Evolutionary conservation across 2,329 filamentous ascomycete species (phyloP), one percentile per base, ranked within the genome.

Genomic region (Ophiocordyceps camponoti-saundersi): DNA sequence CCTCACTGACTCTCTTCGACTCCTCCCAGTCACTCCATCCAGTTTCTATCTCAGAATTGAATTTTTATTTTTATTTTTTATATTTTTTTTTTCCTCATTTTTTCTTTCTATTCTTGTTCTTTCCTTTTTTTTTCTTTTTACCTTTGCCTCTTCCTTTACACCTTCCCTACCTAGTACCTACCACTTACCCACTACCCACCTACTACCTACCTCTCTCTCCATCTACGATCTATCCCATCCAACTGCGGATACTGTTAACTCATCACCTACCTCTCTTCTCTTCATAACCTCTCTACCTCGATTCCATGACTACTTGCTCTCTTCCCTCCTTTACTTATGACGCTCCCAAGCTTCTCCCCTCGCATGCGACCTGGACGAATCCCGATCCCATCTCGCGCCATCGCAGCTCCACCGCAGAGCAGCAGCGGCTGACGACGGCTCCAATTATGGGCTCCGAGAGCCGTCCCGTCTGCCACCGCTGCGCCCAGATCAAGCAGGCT

Each of bases 401-500:
- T 40, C 34, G 34, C 26, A 29, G 26, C 26, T 29, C 34, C 36
- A 40, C 18, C 36, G 11, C 36, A 10, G 36, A 40, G 6, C 36
- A 39, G 36, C 23, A 40, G 36, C 41, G 18, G 11, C n/a, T 18
- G n/a, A 40, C n/a, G 18, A n/a, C 18, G 8, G 7, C 29, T 18
- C 46, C 47, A 42, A 59, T n/a, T n/a, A n/a, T 59, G 57, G 57
- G 57, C 47, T 50, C 54, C 46, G 56, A 59, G 21, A 55, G 51
- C 45, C 52, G 56, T 23, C 55, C 57, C 22, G 59, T 61, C 20
- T 63, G 61, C 50, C 53, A 58, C 39, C 60, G 60, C 52, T 62
- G 60, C 45, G 59, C 60, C 22, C 57, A 61, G 51, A 63, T 63
- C 50, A 63, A 63, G 48, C 60, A 63, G 51, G 60, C 58, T 42